These are phyloP conservation scores for Solanum raphanifolium DNA, from an alignment of 257 asterid genomes.

Conservation along the genomic window DNA sequence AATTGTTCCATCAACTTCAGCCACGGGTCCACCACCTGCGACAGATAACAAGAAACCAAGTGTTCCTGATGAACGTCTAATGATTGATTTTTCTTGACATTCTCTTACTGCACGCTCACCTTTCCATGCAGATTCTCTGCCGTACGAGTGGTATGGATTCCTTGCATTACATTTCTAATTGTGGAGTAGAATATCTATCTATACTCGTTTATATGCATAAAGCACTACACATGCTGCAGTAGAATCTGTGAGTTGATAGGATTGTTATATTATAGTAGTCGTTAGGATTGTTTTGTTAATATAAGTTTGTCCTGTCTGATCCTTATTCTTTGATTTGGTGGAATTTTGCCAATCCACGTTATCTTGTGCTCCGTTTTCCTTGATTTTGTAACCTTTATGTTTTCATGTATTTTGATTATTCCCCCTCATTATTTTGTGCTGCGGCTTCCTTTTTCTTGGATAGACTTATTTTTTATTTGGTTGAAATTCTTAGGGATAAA, in stretches of 20 bases:
- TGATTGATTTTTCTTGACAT: conserved; percentile 67
- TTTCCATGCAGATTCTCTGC: not conserved
- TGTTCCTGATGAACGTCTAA: conserved; percentile 38
- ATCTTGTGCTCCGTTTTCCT: not conserved
- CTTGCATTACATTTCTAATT: not conserved
- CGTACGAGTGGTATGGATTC: not conserved
- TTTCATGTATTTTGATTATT: not conserved
- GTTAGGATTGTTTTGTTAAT: not conserved
- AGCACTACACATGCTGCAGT: not conserved
- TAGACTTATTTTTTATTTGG: not conserved
- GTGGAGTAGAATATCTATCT: not conserved
- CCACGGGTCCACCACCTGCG: conserved; percentile 1
- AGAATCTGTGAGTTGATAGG: not conserved
- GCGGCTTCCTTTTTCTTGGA: not conserved
- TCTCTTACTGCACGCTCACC: not conserved
- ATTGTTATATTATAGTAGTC: not conserved
- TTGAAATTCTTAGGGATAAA: not conserved
- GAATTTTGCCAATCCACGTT: not conserved
- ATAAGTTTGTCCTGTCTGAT: not conserved
- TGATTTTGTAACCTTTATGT: not conserved
- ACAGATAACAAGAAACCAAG: conserved; percentile 27
- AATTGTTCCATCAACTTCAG: conserved; percentile 19
- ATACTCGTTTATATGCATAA: not conserved
- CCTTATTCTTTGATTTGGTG: not conserved
- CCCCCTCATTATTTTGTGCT: not conserved